Percentiles rank a stretch among this genome's conserved stretches.
phyloP scores from a whole-genome alignment of 768 basidiomycete genomes.

The Tremella yokohamensis region DNA sequence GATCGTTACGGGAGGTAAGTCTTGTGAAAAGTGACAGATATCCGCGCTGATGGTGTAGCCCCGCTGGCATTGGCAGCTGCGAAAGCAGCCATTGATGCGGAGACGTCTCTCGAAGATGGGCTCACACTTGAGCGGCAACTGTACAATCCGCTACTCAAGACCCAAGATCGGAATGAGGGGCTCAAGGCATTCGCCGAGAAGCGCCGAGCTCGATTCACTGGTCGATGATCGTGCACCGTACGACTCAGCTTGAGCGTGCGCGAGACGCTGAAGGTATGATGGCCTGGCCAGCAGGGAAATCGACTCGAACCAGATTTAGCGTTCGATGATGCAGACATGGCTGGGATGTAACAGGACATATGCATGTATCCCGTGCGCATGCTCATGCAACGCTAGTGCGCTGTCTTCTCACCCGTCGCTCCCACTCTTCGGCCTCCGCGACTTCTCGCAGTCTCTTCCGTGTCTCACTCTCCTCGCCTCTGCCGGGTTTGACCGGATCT shows the following conservation, averaged over 20 bases:
- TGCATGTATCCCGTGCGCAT: too few species aligned
- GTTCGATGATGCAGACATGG: too few species aligned
- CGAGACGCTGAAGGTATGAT: not conserved
- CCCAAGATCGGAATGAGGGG: conserved; percentile 75
- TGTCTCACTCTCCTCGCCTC: not conserved
- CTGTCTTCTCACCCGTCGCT: conserved; percentile 16
- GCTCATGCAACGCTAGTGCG: not conserved
- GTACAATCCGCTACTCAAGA: conserved; percentile 73
- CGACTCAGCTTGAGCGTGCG: not conserved
- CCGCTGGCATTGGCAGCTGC: conserved; percentile 83
- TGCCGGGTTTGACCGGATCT: not conserved
- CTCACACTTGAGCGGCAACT: conserved; percentile 85
- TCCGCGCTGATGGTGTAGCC: conserved; percentile 55
- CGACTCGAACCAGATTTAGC: too few species aligned
- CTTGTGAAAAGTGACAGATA: not conserved
- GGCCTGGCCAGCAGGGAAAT: too few species aligned
- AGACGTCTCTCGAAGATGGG: conserved; percentile 77
- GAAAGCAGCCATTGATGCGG: conserved; percentile 76
- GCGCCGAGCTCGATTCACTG: conserved; percentile 70
- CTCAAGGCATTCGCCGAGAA: conserved; percentile 83
- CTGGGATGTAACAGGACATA: too few species aligned
- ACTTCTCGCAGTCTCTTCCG: conserved; percentile 16
- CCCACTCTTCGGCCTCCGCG: conserved; percentile 39
- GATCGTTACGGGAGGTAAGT: conserved; percentile 34
- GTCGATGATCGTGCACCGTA: conserved; percentile 41